Evolutionary conservation across 192 early-diverging fungal genomes (phyloP), one percentile per base, ranked within the genome.

Genomic region (Mortierella alpina): DNA sequence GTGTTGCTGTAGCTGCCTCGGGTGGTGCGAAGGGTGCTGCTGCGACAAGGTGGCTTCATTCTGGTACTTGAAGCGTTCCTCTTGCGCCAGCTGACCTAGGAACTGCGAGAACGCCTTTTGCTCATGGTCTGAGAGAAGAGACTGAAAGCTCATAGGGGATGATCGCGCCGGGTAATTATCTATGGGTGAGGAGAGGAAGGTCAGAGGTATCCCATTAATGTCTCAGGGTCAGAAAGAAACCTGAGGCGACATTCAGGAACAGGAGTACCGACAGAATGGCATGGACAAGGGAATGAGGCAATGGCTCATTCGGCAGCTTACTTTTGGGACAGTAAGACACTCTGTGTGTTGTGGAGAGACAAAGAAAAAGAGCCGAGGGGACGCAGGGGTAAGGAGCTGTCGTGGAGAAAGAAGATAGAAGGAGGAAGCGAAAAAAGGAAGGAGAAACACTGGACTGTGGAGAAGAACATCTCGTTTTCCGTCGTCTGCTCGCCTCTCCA

Each of bases 81-180:
- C 77, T 12, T 80, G 65, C 3, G 69, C 69, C 13, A 80, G 51
- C 39, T 80, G 69, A 13, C 64, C 64, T 14, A 80, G 53, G 22
- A 80, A 80, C 46, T 54, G 64, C 2, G 77, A 72, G 49, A 80
- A 80, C 3, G 77, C 77, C 54, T 63, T 59, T 63, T 80, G 77
- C 14, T 80, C 77, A 65, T 80, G 77, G 15, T 80, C 77, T 39
- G 77, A 80, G 12, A 80, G 54, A 4, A 80, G 52, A 3, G 77
- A 80, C 2, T 70, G 66, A 41, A 80, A 72, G 40, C 50, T 47
- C 77, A 80, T 80, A 58, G 49, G n/a, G 39, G 22, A n/a, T 20
- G 41, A 31, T 31, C 31, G 31, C 31, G 31, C 31, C 31, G 31
- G 3, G 31, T 31, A 2, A 31, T 31, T 31, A 31, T 31, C 12